Evolutionary conservation across 345 rosid species (phyloP).

Genomic region (Euphorbia peplus): DNA sequence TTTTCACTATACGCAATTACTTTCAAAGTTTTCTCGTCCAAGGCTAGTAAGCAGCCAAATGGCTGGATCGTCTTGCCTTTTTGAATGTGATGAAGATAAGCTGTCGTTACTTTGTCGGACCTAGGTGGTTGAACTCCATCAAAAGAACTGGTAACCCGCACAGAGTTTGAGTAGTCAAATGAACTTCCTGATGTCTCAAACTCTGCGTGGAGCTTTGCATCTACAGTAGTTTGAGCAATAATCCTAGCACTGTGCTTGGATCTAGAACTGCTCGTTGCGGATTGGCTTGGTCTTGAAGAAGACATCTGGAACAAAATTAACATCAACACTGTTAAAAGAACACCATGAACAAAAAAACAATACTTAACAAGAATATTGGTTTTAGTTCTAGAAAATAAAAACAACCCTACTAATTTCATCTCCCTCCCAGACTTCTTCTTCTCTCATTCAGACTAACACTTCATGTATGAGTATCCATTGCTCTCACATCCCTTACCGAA

Average conservation of each 20-base stretch:
- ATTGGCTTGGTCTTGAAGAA: constrained; percentile 70
- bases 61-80: constrained; percentile 95
- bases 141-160: constrained; percentile 45
- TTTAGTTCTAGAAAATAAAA: neutral
- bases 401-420: neutral
- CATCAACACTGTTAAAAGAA: neutral
- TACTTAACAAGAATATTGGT: neutral
- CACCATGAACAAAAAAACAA: neutral
- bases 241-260: constrained; percentile 80
- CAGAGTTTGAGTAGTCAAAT: constrained; percentile 83
- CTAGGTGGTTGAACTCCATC: constrained; percentile 52
- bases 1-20: constrained; percentile 92
- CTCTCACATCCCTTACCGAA: neutral
- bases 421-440: neutral
- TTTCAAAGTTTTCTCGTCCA: constrained; percentile 79
- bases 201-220: constrained; percentile 88
- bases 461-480: neutral
- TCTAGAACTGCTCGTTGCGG: constrained; percentile 65
- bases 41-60: constrained; percentile 90
- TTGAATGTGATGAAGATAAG: constrained; percentile 94
- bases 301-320: constrained; percentile 44
- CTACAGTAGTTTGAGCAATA: constrained; percentile 88
- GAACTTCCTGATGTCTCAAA: constrained; percentile 88
- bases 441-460: neutral
- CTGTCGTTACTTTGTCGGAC: constrained; percentile 78